A percentile compares a stretch with the other conserved stretches of the same genome.
These are phyloP conservation scores for Penicillium brasilianum DNA, from an alignment of 2,329 filamentous ascomycete genomes.

Conservation along the genomic window DNA sequence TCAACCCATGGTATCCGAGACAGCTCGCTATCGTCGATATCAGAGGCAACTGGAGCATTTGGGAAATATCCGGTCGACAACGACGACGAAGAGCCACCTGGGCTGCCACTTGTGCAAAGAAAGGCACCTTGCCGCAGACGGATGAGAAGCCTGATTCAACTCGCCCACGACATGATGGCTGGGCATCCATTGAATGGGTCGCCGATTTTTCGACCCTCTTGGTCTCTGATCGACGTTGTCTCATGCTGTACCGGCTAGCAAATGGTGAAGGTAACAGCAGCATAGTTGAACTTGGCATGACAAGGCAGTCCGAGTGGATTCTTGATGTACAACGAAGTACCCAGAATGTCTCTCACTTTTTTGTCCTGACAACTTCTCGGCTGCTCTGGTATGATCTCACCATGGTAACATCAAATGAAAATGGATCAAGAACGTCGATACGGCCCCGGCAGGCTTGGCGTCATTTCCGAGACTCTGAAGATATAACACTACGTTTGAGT, in stretches of 20 bases:
- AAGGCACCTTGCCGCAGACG: slow-evolving; percentile 39
- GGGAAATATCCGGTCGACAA: slow-evolving; percentile 47
- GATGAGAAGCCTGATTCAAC: slow-evolving; percentile 17
- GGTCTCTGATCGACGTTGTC: slow-evolving; percentile 56
- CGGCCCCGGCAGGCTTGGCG: slow-evolving; percentile 53
- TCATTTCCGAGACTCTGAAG: slow-evolving; percentile 61
- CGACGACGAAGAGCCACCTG: slow-evolving; percentile 37
- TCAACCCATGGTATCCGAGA: slow-evolving; percentile 64
- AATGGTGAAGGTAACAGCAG: slow-evolving; percentile 33
- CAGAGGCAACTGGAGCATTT: slow-evolving; percentile 59
- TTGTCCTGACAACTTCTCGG: slow-evolving; percentile 59
- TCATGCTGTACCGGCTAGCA: slow-evolving; percentile 44
- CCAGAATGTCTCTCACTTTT: slow-evolving; percentile 49
- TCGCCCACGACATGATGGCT: slow-evolving; percentile 46
- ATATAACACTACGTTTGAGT: slow-evolving; percentile 55
- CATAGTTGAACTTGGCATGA: slow-evolving; percentile 44
- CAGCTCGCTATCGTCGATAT: slow-evolving; percentile 62
- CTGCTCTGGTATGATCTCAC: slow-evolving; percentile 53
- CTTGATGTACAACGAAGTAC: slow-evolving; percentile 57
- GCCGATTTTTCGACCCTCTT: slow-evolving; percentile 49
- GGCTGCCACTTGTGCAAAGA: slow-evolving; percentile 34
- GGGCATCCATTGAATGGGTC: slow-evolving; percentile 51
- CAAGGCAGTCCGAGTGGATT: slow-evolving; percentile 56
- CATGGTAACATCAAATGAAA: slow-evolving; percentile 27
- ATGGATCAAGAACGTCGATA: slow-evolving; percentile 36